A percentile compares a stretch with the other conserved stretches of the same genome.
These are phyloP conservation scores for Fraxinus sp. DNA, from an alignment of 305 asterid genomes.

Conservation along the genomic window DNA sequence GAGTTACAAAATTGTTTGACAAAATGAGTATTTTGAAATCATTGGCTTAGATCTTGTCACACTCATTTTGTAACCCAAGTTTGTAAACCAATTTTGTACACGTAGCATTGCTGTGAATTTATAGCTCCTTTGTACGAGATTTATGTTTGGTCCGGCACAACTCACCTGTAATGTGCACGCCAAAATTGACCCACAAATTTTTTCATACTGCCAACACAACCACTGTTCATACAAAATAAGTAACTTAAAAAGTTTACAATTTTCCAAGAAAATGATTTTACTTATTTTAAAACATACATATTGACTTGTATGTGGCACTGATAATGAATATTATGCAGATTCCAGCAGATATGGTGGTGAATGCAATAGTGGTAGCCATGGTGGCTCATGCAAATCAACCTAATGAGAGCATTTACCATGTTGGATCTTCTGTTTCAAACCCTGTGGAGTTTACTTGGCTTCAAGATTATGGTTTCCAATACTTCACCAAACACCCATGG, in stretches of 20 bases:
- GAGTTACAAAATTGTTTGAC: no score
- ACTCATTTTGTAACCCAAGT: no score
- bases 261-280: not conserved
- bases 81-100: no score
- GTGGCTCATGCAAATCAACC: slow-evolving; percentile 25
- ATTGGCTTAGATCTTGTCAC: no score
- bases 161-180: not conserved
- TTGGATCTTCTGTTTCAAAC: slow-evolving; percentile 44
- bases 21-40: no score
- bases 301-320: not conserved
- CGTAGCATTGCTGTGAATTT: no score
- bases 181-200: not conserved
- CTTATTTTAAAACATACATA: not conserved
- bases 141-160: not conserved
- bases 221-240: not conserved
- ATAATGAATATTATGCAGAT: slow-evolving; percentile 16
- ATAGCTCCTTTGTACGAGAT: not conserved
- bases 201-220: not conserved
- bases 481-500: slow-evolving; percentile 60
- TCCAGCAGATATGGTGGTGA: slow-evolving; percentile 34
- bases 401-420: slow-evolving; percentile 36
- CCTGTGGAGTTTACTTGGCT: slow-evolving; percentile 20
- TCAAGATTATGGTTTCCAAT: slow-evolving; percentile 28
- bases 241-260: not conserved
- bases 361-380: slow-evolving; percentile 28